phyloP scores from a whole-genome alignment of 2,329 filamentous ascomycete species.

The Tetracladium maxilliforme region DNA sequence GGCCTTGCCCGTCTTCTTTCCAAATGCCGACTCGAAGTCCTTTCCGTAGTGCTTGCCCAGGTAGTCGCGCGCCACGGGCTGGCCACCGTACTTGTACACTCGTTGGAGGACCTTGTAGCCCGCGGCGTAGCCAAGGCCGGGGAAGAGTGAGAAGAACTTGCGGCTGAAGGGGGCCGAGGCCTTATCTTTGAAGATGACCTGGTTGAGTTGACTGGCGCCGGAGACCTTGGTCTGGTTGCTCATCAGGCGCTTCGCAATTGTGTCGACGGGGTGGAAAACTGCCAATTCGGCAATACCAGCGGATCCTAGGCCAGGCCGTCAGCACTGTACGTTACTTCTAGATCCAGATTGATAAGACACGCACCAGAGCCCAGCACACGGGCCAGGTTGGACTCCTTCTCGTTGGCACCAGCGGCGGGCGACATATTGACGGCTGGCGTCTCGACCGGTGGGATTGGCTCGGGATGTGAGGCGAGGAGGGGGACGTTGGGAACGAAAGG shows the following conservation, averaged over 20 bases:
- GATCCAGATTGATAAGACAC: conserved; percentile 7
- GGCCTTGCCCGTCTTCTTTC: conserved; percentile 94
- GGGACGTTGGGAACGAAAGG: too few relatives aligned
- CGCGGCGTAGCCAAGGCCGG: conserved; percentile 90
- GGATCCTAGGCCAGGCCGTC: conserved; percentile 46
- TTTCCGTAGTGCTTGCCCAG: conserved; percentile 65
- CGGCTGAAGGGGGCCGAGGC: conserved; percentile 51
- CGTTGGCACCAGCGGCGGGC: conserved; percentile 28
- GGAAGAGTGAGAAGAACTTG: conserved; percentile 94
- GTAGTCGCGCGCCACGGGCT: conserved; percentile 89
- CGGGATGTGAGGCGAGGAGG: too few relatives aligned
- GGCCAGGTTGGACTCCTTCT: conserved; percentile 77
- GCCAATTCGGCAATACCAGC: conserved; percentile 87
- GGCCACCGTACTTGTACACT: conserved; percentile 97
- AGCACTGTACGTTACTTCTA: conserved; percentile 4
- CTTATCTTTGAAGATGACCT: conserved; percentile 87
- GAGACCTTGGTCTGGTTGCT: conserved; percentile 75
- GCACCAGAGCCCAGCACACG: conserved; percentile 87
- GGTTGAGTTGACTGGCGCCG: conserved; percentile 54
- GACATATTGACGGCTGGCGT: too few relatives aligned
- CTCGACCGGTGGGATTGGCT: too few relatives aligned
- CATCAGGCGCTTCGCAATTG: conserved; percentile 97
- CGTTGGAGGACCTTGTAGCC: conserved; percentile 96
- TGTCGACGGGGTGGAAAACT: conserved; percentile 93
- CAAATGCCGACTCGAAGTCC: conserved; percentile 79